A percentile compares a stretch with the other conserved stretches of the same genome.
phyloP scores from a whole-genome alignment of 306 rosid genomes.

The Adenanthera pavonina region DNA sequence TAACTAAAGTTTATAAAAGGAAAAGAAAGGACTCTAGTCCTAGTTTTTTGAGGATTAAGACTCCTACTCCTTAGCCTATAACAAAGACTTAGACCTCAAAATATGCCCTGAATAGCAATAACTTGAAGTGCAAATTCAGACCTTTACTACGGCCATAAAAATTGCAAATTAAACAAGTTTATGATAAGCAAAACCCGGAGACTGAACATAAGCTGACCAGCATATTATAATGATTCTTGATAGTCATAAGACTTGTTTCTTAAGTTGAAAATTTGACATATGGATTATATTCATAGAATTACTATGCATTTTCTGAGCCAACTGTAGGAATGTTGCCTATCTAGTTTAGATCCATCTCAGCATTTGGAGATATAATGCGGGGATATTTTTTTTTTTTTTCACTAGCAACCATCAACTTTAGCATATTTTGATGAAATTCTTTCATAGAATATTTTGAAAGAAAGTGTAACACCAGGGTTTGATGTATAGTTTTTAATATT shows the following conservation, averaged over 20 bases:
- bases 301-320: neutral
- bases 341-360: neutral
- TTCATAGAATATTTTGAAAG: conserved; percentile 1
- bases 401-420: neutral
- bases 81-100: neutral
- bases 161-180: neutral
- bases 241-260: conserved; percentile 17
- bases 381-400: neutral
- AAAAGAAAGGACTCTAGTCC: neutral
- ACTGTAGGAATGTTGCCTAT: neutral
- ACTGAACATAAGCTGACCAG: conserved; percentile 19
- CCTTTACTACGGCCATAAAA: conserved; percentile 13
- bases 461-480: neutral
- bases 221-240: conserved; percentile 2
- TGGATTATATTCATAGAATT: neutral
- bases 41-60: conserved; percentile 6
- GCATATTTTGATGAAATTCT: neutral
- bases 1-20: neutral
- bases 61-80: conserved; percentile 3
- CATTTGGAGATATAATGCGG: neutral
- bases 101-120: neutral
- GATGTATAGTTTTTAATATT: conserved; percentile 9
- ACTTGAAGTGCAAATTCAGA: conserved; percentile 26
- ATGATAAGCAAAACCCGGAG: neutral
- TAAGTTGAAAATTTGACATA: neutral